Percentiles rank a stretch among this genome's conserved stretches.
These are phyloP conservation scores for Terfezia claveryi DNA, from an alignment of 495 filamentous ascomycete species.

Conservation along the genomic window DNA sequence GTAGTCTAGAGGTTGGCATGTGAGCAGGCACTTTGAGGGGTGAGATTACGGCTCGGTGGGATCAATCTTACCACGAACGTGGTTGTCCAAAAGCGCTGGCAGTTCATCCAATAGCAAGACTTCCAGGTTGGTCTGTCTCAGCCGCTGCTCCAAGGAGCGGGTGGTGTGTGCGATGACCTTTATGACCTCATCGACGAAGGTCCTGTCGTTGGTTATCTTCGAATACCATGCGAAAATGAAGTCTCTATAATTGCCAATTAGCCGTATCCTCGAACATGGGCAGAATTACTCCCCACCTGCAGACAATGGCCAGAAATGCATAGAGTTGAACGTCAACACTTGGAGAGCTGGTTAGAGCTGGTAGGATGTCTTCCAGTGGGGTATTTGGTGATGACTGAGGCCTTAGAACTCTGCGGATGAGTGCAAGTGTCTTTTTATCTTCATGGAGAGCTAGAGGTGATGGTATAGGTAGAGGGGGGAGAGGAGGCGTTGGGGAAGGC, in stretches of 20 bases:
- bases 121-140: conserved; percentile 47
- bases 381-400: conserved; percentile 23
- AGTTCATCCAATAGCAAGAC: conserved; percentile 72
- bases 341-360: conserved; percentile 79
- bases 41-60: conserved; percentile 3
- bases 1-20: conserved; percentile 16
- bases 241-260: conserved; percentile 24
- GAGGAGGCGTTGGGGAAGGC: not conserved
- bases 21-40: conserved; percentile 1
- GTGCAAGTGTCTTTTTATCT: conserved; percentile 34
- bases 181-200: conserved; percentile 66
- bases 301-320: conserved; percentile 66
- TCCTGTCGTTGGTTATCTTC: conserved; percentile 73
- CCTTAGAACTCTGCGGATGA: conserved; percentile 48
- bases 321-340: conserved; percentile 84
- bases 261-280: not conserved
- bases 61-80: conserved; percentile 46
- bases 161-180: conserved; percentile 80
- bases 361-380: conserved; percentile 57
- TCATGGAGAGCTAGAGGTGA: conserved; percentile 21
- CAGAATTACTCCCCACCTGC: conserved; percentile 23
- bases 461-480: conserved; percentile 1
- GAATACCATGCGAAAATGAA: conserved; percentile 83
- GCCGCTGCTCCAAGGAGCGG: conserved; percentile 58
- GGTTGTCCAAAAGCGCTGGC: conserved; percentile 56